A percentile compares a stretch with the other conserved stretches of the same genome.
Evolutionary conservation across 495 filamentous ascomycete species (phyloP).

Genomic region (Penicillium macrosclerotiorum): DNA sequence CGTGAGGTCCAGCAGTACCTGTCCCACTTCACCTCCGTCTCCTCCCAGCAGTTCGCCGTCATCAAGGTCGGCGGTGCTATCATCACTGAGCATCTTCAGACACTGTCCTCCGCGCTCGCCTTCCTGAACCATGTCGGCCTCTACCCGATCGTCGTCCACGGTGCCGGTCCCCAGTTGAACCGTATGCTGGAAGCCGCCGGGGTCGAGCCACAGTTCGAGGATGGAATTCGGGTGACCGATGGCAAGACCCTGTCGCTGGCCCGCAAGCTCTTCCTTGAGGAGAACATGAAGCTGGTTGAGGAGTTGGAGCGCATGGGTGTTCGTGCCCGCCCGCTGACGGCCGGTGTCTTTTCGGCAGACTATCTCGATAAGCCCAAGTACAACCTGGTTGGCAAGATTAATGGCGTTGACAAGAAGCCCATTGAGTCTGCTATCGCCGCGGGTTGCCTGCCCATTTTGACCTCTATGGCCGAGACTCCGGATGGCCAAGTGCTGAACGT

Average conservation of each 20-base stretch:
- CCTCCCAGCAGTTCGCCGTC: conserved; percentile 96
- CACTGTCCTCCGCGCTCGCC: conserved; percentile 80
- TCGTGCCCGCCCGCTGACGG: conserved; percentile 85
- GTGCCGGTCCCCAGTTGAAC: conserved; percentile 95
- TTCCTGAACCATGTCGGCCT: conserved; percentile 96
- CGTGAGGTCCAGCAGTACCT: conserved; percentile 97
- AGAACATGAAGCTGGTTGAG: conserved; percentile 94
- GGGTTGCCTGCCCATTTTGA: conserved; percentile 90
- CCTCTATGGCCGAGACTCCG: conserved; percentile 92
- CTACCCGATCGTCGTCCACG: conserved; percentile 95
- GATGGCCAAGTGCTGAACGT: conserved; percentile 97
- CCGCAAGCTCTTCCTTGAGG: conserved; percentile 86
- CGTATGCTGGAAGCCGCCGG: conserved; percentile 87
- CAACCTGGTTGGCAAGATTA: conserved; percentile 93
- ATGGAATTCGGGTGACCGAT: conserved; percentile 94
- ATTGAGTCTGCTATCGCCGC: conserved; percentile 92
- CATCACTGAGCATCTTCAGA: conserved; percentile 90
- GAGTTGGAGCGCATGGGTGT: conserved; percentile 89
- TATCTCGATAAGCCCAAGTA: conserved; percentile 95
- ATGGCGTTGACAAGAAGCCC: conserved; percentile 82
- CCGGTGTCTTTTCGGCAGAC: conserved; percentile 91
- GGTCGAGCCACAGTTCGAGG: conserved; percentile 93
- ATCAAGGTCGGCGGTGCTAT: conserved; percentile 99
- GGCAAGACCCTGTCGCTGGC: conserved; percentile 91
- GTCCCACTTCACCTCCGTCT: conserved; percentile 95